Evolutionary conservation across 768 basidiomycete genomes (phyloP), one percentile per base, ranked within the genome.

Genomic region (Pleurotus giganteus): DNA sequence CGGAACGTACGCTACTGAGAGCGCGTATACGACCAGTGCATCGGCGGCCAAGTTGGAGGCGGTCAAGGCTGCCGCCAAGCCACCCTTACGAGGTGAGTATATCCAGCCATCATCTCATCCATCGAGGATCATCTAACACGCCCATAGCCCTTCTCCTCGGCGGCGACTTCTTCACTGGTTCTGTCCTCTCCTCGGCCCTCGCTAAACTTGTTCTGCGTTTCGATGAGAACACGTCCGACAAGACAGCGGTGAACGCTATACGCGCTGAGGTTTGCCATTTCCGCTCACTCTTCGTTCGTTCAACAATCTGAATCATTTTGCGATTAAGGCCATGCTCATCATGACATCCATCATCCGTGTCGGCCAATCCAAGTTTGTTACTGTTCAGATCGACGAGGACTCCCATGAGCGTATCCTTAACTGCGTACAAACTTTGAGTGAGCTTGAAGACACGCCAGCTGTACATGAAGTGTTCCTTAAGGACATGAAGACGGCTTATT

Each of bases 321-420:
- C 28, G 17, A 8, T 57, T 13, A 62, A 91, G 89, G 86, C 91
- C 4, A 98, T 99, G 91, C 80, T 99, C 52, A 93, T 98, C 67
- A 98, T 99, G 97, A 88, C 94, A 1, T 97, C 94, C 7, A 79
- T 94, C 66, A 91, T 98, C 66, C 93, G 97, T 45, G 92, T 98
- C 53, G 97, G 97, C 32, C 96, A 98, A 72, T 95, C 94, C 52
- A 96, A 95, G 66, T 95, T 96, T 61, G 90, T 89, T 41, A 85
- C 91, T 0, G 88, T 86, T 1, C 89, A 91, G n/a, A 99, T 99
- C 60, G 97, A 99, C 74, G 97, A 99, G 68, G 97, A 99, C 69
- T 95, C 94, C 4, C 89, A 85, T 61, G 97, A 99, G 70, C 86
- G 97, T 23, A 93, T 99, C 71, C 83, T 97, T 79, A 91, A 89